Evolutionary conservation across 345 rosid genomes (phyloP).

Genomic region (Citrus sp.): DNA sequence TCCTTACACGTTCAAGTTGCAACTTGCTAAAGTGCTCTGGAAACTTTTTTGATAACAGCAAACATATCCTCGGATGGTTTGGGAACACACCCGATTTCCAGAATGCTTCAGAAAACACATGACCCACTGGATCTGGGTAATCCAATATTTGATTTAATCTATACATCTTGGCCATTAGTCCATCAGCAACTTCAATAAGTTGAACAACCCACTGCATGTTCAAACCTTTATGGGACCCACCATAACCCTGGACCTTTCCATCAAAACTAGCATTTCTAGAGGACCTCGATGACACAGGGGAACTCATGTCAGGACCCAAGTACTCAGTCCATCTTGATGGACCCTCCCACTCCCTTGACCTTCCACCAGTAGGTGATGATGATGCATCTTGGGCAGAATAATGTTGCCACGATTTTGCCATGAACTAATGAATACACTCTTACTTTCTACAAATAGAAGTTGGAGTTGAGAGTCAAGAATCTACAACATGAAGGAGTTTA

Average conservation of each 20-base stretch:
- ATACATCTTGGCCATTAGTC: conserved; percentile 97
- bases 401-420: conserved; percentile 70
- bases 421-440: conserved; percentile 14
- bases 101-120: conserved; percentile 75
- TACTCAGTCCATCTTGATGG: conserved; percentile 96
- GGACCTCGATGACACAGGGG: conserved; percentile 48
- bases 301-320: conserved; percentile 67
- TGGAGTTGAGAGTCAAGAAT: neutral
- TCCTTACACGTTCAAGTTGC: conserved; percentile 93
- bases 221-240: conserved; percentile 76
- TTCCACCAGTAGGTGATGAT: conserved; percentile 51
- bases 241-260: conserved; percentile 60
- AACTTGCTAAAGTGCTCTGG: conserved; percentile 93
- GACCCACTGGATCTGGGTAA: conserved; percentile 75
- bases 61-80: conserved; percentile 77
- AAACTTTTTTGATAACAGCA: conserved; percentile 86
- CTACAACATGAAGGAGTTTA: neutral
- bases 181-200: conserved; percentile 90
- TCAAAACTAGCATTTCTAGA: conserved; percentile 59
- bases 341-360: conserved; percentile 92
- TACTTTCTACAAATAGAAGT: neutral
- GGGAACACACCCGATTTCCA: conserved; percentile 97
- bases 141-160: conserved; percentile 91
- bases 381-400: conserved; percentile 51
- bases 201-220: conserved; percentile 92